phyloP scores from a whole-genome alignment of 2,329 filamentous ascomycete species.

The Myrmaecium sp. region DNA sequence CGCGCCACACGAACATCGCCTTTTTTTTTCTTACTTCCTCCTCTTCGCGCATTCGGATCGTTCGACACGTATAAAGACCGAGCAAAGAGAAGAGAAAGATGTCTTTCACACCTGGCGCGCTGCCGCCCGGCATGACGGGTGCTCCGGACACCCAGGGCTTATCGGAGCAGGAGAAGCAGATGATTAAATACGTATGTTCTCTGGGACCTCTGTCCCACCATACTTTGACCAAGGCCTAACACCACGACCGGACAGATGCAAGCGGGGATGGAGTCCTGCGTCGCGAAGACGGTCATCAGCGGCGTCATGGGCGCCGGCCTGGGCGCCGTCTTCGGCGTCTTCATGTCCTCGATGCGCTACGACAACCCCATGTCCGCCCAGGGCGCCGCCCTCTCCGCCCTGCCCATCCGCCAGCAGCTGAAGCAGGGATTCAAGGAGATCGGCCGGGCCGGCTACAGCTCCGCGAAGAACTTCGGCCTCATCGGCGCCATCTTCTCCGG shows the following conservation, averaged over 20 bases:
- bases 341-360: slow-evolving; percentile 99
- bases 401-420: slow-evolving; percentile 74
- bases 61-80: no score
- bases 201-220: neutral
- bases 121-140: no score
- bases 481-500: slow-evolving; percentile 83
- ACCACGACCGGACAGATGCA: slow-evolving; percentile 44
- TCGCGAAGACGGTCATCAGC: slow-evolving; percentile 73
- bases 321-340: slow-evolving; percentile 85
- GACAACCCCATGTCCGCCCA: slow-evolving; percentile 64
- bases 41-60: no score
- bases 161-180: slow-evolving; percentile 29
- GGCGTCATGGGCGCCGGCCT: slow-evolving; percentile 90
- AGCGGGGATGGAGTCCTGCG: slow-evolving; percentile 78
- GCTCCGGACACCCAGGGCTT: slow-evolving; percentile 10
- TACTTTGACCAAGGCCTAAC: neutral
- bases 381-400: slow-evolving; percentile 34
- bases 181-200: slow-evolving; percentile 27
- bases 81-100: no score
- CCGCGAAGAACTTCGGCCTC: slow-evolving; percentile 84
- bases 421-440: slow-evolving; percentile 83
- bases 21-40: no score
- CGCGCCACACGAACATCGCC: no score
- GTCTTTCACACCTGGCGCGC: no score
- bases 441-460: slow-evolving; percentile 65